These are phyloP conservation scores for Ogataea kodamae DNA, from an alignment of 805 yeast genomes.

Conservation along the genomic window DNA sequence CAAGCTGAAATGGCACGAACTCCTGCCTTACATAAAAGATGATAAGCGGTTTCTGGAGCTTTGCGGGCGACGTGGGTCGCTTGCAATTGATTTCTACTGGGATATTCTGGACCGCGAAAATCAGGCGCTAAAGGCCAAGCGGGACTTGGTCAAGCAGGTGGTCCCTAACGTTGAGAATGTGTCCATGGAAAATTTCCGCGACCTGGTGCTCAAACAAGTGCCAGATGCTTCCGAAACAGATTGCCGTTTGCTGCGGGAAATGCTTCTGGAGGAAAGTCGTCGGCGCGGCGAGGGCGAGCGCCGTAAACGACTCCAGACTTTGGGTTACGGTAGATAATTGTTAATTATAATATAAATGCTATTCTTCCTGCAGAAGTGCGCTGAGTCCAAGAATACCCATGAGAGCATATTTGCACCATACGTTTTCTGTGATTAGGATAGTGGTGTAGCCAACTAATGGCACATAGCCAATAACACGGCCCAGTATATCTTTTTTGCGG, in stretches of 20 bases:
- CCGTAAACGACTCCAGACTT: constrained; percentile 22
- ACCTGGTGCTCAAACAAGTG: constrained; percentile 12
- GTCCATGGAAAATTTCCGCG: constrained; percentile 14
- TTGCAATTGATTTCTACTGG: constrained; percentile 72
- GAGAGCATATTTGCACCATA: constrained; percentile 73
- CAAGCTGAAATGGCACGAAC: constrained; percentile 56
- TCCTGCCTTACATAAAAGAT: constrained; percentile 47
- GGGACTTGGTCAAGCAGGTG: constrained; percentile 54
- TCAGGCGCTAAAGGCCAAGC: constrained; percentile 52
- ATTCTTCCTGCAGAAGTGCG: constrained; percentile 57
- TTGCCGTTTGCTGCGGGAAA: constrained; percentile 17
- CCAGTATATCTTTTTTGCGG: constrained; percentile 74
- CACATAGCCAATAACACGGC: constrained; percentile 88
- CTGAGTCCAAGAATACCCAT: constrained; percentile 72
- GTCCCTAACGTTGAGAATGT: constrained; percentile 33
- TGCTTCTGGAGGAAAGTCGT: constrained; percentile 18
- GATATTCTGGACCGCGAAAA: constrained; percentile 65
- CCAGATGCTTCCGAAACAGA: constrained; percentile 18
- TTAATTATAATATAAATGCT: neutral
- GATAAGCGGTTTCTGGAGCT: constrained; percentile 56
- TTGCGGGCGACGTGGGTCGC: constrained; percentile 75
- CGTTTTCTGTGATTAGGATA: constrained; percentile 84
- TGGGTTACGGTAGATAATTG: constrained; percentile 22
- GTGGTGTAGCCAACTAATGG: constrained; percentile 91
- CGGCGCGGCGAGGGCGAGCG: constrained; percentile 10